A percentile compares a stretch with the other conserved stretches of the same genome.
These are phyloP conservation scores for Coemansia sp. DNA, from an alignment of 192 early-diverging fungal species.

Conservation along the genomic window DNA sequence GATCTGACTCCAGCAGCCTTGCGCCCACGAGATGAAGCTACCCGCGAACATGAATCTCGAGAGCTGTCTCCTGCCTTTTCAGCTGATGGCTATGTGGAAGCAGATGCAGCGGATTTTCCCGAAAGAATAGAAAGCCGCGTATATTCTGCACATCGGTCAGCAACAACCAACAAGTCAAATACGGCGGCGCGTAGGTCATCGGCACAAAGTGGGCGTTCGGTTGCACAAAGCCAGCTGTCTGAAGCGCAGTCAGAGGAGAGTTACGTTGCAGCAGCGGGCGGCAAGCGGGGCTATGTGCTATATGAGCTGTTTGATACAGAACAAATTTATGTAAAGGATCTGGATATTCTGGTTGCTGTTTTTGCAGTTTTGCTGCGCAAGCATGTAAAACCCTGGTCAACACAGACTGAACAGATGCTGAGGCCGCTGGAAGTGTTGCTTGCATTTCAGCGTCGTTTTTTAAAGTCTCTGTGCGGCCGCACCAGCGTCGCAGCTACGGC, in stretches of 20 bases:
- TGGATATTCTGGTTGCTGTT: constrained; percentile 51
- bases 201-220: neutral
- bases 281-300: constrained; percentile 45
- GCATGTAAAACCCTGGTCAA: constrained; percentile 13
- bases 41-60: neutral
- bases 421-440: constrained; percentile 33
- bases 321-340: constrained; percentile 53
- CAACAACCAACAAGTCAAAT: neutral
- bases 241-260: neutral
- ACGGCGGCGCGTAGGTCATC: neutral
- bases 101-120: constrained; percentile 4
- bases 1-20: constrained; percentile 31
- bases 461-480: constrained; percentile 16
- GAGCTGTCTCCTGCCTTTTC: neutral
- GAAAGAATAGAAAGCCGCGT: constrained; percentile 25
- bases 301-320: constrained; percentile 55
- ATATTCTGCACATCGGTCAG: neutral
- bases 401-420: constrained; percentile 26
- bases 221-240: neutral
- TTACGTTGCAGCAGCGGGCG: neutral
- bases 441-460: constrained; percentile 38
- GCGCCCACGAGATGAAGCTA: constrained; percentile 1
- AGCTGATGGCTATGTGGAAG: neutral
- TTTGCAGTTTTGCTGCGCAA: constrained; percentile 35
- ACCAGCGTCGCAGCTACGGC: constrained; percentile 17